These are phyloP conservation scores for Kuraishia cidri DNA, from an alignment of 805 yeast genomes.

Conservation along the genomic window DNA sequence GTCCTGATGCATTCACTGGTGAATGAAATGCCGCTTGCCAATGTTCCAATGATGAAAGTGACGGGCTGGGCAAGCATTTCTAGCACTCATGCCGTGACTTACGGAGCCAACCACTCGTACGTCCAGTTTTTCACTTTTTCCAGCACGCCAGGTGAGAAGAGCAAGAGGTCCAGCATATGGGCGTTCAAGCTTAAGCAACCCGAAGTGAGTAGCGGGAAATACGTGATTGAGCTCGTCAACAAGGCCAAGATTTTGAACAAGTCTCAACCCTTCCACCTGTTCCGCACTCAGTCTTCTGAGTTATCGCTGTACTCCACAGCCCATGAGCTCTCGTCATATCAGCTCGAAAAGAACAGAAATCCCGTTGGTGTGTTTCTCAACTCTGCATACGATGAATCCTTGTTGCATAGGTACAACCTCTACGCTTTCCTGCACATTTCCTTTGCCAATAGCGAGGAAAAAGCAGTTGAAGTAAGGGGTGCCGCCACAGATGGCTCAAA, in stretches of 20 bases:
- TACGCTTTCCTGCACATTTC: too few species aligned
- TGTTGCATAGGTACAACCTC: constrained; percentile 22
- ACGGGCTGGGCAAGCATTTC: constrained; percentile 57
- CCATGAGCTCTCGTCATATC: constrained; percentile 47
- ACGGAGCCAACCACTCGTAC: constrained; percentile 8
- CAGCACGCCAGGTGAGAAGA: constrained; percentile 6
- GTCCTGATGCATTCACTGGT: constrained; percentile 83
- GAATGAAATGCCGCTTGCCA: constrained; percentile 70
- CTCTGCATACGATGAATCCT: constrained; percentile 26
- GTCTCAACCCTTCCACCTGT: constrained; percentile 79
- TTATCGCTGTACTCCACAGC: constrained; percentile 54
- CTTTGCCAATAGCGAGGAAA: too few species aligned
- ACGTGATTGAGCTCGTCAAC: constrained; percentile 34
- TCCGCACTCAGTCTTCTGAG: constrained; percentile 33
- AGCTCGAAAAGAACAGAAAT: constrained; percentile 46
- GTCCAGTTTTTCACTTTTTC: not conserved
- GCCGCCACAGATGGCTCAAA: constrained; percentile 12
- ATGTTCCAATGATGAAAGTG: constrained; percentile 64
- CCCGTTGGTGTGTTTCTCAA: constrained; percentile 64
- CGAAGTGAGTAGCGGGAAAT: not conserved
- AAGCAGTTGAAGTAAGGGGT: constrained; percentile 15
- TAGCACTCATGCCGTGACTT: constrained; percentile 41
- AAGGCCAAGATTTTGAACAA: constrained; percentile 71
- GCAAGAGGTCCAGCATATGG: constrained; percentile 11
- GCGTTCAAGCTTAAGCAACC: constrained; percentile 1